Conservation (phyloP, 1,284 basidiomycete genomes). For the Peniophora sp. region DNA sequence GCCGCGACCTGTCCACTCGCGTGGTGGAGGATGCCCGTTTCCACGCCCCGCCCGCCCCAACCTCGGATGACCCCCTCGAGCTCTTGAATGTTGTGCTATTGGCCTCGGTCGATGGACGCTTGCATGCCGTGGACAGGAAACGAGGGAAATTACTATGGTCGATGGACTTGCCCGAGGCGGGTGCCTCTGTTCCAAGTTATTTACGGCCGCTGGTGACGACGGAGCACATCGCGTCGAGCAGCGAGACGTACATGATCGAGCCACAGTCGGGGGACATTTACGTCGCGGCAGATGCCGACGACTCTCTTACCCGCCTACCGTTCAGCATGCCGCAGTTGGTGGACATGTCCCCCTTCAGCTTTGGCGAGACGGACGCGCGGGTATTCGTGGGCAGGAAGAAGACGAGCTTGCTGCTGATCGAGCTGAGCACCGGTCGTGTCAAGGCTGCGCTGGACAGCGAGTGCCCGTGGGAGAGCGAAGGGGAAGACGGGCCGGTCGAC, state of each 20-base stretch:
- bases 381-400: constrained; percentile 84
- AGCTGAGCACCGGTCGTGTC: constrained; percentile 76
- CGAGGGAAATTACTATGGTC: constrained; percentile 77
- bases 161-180: constrained; percentile 42
- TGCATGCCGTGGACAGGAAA: constrained; percentile 80
- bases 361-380: constrained; percentile 57
- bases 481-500: constrained; percentile 39
- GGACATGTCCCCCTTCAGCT: constrained; percentile 79
- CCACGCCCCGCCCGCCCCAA: no score
- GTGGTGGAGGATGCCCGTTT: no score
- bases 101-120: constrained; percentile 84
- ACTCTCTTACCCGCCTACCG: constrained; percentile 73
- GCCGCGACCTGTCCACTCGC: no score
- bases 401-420: constrained; percentile 72
- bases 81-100: constrained; percentile 75
- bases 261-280: constrained; percentile 88
- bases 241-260: constrained; percentile 85
- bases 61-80: constrained; percentile 34
- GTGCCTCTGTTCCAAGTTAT: constrained; percentile 31
- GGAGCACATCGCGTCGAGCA: constrained; percentile 46
- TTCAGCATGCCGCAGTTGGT: constrained; percentile 84
- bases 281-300: constrained; percentile 58
- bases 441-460: constrained; percentile 73
- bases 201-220: constrained; percentile 69
- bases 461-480: constrained; percentile 58